Evolutionary conservation across 805 yeast genomes (phyloP).

Genomic region (Metschnikowia matae): DNA sequence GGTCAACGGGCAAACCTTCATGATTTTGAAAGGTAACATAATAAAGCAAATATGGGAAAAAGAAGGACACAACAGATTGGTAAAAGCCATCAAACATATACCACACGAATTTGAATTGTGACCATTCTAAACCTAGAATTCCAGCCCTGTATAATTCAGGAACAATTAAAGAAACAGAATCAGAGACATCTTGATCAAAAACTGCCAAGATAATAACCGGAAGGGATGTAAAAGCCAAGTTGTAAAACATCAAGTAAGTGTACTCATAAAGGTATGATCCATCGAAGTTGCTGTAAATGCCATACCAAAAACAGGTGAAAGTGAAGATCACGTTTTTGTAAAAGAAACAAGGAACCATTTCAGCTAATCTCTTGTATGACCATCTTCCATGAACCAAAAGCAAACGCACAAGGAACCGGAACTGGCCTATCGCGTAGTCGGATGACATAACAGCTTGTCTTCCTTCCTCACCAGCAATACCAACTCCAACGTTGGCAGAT

Average conservation of each 20-base stretch:
- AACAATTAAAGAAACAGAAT: slow-evolving; percentile 60
- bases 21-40: slow-evolving; percentile 30
- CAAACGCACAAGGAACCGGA: slow-evolving; percentile 63
- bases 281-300: slow-evolving; percentile 69
- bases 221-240: slow-evolving; percentile 76
- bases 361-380: slow-evolving; percentile 78
- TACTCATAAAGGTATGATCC: slow-evolving; percentile 77
- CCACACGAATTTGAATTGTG: slow-evolving; percentile 60
- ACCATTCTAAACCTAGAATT: slow-evolving; percentile 69
- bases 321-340: slow-evolving; percentile 76
- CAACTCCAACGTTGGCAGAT: slow-evolving; percentile 83
- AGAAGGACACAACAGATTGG: slow-evolving; percentile 69
- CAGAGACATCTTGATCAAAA: slow-evolving; percentile 77
- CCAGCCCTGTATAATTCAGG: slow-evolving; percentile 76
- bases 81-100: slow-evolving; percentile 76
- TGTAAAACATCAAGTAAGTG: slow-evolving; percentile 76
- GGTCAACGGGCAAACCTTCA: slow-evolving; percentile 60
- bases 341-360: slow-evolving; percentile 80
- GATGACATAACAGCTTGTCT: slow-evolving; percentile 86
- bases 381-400: slow-evolving; percentile 79
- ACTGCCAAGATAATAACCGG: slow-evolving; percentile 77
- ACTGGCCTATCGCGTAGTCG: slow-evolving; percentile 83
- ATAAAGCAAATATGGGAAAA: slow-evolving; percentile 61
- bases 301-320: slow-evolving; percentile 74
- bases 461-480: slow-evolving; percentile 91